Evolutionary conservation across 805 yeast genomes (phyloP), one percentile per base, ranked within the genome.

Genomic region (Yamadazyma akitaensis): DNA sequence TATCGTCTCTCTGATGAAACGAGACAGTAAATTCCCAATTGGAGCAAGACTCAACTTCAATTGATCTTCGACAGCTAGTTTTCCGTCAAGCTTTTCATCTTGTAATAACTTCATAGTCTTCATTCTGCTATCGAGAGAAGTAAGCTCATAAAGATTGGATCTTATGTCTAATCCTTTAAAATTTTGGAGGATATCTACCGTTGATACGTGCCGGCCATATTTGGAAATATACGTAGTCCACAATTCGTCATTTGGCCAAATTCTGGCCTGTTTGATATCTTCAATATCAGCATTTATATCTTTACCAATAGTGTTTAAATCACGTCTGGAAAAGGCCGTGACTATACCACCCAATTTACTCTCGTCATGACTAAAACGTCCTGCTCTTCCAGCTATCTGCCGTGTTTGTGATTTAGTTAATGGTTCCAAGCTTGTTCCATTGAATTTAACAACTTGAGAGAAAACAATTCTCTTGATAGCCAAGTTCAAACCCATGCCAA

Each of bases 301-400:
- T 12, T 65, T 57, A 34, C 60, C 62, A 11, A 89, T 70, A 40
- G 67, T 67, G 1, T 58, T 56, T 46, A 84, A 64, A 36, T 78
- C 83, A 3, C 60, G 56, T 2, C 55, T 42, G 14, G 65, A 62
- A 47, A 81, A 67, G 0, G 90, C 81, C 0, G 85, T 75, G 1
- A 86, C 82, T 53, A 72, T 62, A 2, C 77, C 77, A 43, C 67
- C 73, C 67, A 60, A 66, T 42, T 67, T 64, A 5, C 70, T 72
- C 10, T 54, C 53, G 26, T 55, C 59, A 16, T 51, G 55, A 40
- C 58, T 77, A 56, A 70, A 94, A 50, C 99, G 68, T 1, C 99
- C 99, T 0, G 99, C 99, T 51, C 99, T 74, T 1, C 99, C 99
- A 3, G 94, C 97, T 50, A 94, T 92, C 62, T 94, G 99, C 62